Evolutionary conservation across 1,284 basidiomycete genomes (phyloP).

Genomic region (Heterobasidion parviporum): DNA sequence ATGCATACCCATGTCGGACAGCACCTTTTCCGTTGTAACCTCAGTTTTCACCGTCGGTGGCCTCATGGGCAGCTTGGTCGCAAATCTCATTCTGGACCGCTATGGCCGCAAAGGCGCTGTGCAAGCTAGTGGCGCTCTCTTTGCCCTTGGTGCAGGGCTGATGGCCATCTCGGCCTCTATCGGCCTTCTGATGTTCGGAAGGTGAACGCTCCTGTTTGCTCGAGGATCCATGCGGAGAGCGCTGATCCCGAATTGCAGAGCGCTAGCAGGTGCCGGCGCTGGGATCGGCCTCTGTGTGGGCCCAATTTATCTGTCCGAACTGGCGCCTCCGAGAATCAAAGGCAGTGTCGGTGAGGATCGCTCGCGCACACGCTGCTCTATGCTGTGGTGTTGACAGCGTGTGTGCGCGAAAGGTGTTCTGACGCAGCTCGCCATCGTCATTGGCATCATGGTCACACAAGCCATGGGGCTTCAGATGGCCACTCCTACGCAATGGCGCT

Average conservation of each 20-base stretch:
- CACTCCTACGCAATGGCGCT: slow-evolving; percentile 63
- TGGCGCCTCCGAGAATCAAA: slow-evolving; percentile 65
- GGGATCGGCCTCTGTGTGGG: slow-evolving; percentile 83
- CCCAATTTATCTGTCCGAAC: slow-evolving; percentile 79
- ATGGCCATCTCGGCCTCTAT: slow-evolving; percentile 63
- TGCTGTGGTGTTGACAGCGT: not conserved
- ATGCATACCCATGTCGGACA: slow-evolving; percentile 74
- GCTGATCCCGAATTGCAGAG: slow-evolving; percentile 28
- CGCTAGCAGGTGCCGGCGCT: slow-evolving; percentile 73
- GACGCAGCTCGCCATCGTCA: slow-evolving; percentile 82
- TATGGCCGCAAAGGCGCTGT: slow-evolving; percentile 64
- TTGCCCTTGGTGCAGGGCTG: slow-evolving; percentile 50
- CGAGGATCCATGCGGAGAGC: not conserved
- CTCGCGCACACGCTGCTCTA: slow-evolving; percentile 5
- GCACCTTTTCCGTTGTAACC: slow-evolving; percentile 74
- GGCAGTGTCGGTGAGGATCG: slow-evolving; percentile 57
- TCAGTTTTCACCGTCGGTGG: slow-evolving; percentile 87
- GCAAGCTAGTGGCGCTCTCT: slow-evolving; percentile 48
- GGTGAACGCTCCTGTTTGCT: slow-evolving; percentile 33
- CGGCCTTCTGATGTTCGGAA: slow-evolving; percentile 51
- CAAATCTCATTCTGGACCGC: slow-evolving; percentile 63
- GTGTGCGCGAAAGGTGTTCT: slow-evolving; percentile 56
- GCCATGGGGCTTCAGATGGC: slow-evolving; percentile 55
- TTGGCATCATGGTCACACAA: slow-evolving; percentile 80
- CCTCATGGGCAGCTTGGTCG: slow-evolving; percentile 65